Conservation (phyloP, 495 filamentous ascomycete species). For the Penicillium malachiteum region DNA sequence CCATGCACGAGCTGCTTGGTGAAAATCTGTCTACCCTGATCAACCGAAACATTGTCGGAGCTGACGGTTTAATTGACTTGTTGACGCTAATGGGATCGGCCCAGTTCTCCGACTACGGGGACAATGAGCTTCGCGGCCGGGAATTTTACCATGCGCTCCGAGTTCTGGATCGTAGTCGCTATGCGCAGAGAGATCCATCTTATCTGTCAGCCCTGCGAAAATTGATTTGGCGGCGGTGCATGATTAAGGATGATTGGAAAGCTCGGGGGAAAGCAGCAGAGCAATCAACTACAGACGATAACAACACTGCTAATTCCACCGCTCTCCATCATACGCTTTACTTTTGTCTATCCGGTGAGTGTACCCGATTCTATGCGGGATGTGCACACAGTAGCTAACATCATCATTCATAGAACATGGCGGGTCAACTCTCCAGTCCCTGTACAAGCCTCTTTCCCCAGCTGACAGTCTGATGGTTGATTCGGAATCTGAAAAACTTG, state of each 20-base stretch:
- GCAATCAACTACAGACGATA: constrained; percentile 22
- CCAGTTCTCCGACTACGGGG: constrained; percentile 27
- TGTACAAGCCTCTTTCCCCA: constrained; percentile 46
- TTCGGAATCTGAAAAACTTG: constrained; percentile 51
- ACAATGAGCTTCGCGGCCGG: constrained; percentile 39
- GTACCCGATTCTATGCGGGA: background rate
- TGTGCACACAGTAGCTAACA: background rate
- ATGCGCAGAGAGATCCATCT: constrained; percentile 46
- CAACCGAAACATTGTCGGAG: constrained; percentile 62
- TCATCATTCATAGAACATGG: constrained; percentile 12
- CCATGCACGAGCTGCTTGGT: constrained; percentile 62
- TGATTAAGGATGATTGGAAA: constrained; percentile 76
- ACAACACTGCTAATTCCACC: constrained; percentile 28
- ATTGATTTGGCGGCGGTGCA: constrained; percentile 82
- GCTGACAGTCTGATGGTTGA: constrained; percentile 48
- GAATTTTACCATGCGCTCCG: constrained; percentile 73
- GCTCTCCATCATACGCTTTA: constrained; percentile 33
- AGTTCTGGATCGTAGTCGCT: constrained; percentile 57
- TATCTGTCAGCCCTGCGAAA: constrained; percentile 58
- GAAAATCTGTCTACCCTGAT: constrained; percentile 65
- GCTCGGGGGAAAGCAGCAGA: constrained; percentile 39
- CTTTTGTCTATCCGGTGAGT: constrained; percentile 36
- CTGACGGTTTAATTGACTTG: constrained; percentile 71
- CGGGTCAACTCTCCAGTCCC: constrained; percentile 18
- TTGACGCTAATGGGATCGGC: constrained; percentile 67